Base-by-base conservation (phyloP, 495 filamentous ascomycete genomes). In the Lasiosphaeria miniovina region DNA sequence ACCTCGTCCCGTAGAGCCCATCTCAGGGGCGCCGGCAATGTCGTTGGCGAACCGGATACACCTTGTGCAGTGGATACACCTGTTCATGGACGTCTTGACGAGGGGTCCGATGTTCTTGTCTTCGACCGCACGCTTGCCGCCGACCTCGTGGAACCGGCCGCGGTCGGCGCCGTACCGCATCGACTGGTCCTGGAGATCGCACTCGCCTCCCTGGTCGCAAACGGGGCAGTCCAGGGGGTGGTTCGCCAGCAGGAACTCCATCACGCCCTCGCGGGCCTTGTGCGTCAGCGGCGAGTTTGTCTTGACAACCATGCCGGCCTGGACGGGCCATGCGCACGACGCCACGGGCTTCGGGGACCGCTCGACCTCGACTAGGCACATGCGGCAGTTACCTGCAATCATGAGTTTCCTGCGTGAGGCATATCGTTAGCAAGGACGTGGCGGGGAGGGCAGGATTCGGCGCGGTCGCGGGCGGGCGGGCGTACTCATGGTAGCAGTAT, bases 41-140 rank as follows among this genome's bases (percentile, higher is more conserved):
- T 98, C 94, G 74, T 97, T 98, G 69, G 94, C 90, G 75, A 98
- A 98, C 65, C 94, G 91, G 61, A 98, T 85, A 76, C 94, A 98
- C 69, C 94, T 86, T 65, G 94, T 98, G 79, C 94, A 98, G 77
- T 98, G 94, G 71, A 98, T 98, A 78, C 94, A 98, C 69, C 94
- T 82, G 79, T 98, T 98, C 94, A 98, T 98, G n/a, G 95, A 98
- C 14, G 94, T 98, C 82, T 98, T 98, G 72, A 98, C 88, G 58
- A 98, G 74, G n/a, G 94, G 94, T 6, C 94, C 94, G 64, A 98
- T 96, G 71, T 98, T 98, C 83, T 98, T 98, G 74, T 98, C 94
- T 79, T 98, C 94, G 36, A 96, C 91, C 5, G 90, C 94, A 74
- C 94, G 89, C 84, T 98, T 98, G 65, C 94, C 94, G 48, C 84